These are phyloP conservation scores for Geotrichum citri-aurantii DNA, from an alignment of 1,139 yeast species.

Conservation along the genomic window DNA sequence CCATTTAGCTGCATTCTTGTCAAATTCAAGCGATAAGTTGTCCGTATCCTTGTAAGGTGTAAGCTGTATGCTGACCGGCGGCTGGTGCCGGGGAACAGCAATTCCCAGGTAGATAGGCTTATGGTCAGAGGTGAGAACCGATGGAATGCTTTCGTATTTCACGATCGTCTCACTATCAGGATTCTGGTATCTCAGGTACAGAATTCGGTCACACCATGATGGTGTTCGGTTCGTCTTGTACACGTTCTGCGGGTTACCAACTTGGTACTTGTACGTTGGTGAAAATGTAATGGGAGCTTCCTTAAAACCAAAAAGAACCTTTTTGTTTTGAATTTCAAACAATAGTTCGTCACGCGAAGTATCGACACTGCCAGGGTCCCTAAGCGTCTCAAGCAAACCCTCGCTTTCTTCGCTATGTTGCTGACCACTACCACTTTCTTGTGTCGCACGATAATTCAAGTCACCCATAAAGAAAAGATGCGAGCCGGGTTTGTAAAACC, in stretches of 20 bases:
- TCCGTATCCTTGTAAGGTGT: constrained; percentile 1
- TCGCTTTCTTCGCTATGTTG: constrained; percentile 4
- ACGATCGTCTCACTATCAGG: constrained; percentile 23
- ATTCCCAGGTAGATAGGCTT: constrained; percentile 45
- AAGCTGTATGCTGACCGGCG: constrained; percentile 25
- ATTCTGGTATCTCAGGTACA: constrained; percentile 47
- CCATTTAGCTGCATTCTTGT: constrained; percentile 7
- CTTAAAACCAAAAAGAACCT: constrained; percentile 53
- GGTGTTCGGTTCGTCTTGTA: constrained; percentile 61
- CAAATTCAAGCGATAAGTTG: constrained; percentile 3
- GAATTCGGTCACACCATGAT: constrained; percentile 85
- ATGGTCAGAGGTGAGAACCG: constrained; percentile 44
- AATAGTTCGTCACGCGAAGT: constrained; percentile 56
- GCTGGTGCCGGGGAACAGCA: constrained; percentile 44
- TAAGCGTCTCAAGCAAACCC: neutral
- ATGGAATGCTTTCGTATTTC: constrained; percentile 43
- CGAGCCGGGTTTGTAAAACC: constrained; percentile 47
- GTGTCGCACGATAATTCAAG: constrained; percentile 62
- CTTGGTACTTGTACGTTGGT: constrained; percentile 69
- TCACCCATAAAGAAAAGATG: constrained; percentile 80
- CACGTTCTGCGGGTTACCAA: constrained; percentile 38
- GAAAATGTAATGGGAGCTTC: constrained; percentile 58
- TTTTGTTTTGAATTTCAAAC: constrained; percentile 40
- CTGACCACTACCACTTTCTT: neutral
- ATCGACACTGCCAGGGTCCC: neutral